These are phyloP conservation scores for Lactarius sp. DNA, from an alignment of 768 basidiomycete species.

Conservation along the genomic window DNA sequence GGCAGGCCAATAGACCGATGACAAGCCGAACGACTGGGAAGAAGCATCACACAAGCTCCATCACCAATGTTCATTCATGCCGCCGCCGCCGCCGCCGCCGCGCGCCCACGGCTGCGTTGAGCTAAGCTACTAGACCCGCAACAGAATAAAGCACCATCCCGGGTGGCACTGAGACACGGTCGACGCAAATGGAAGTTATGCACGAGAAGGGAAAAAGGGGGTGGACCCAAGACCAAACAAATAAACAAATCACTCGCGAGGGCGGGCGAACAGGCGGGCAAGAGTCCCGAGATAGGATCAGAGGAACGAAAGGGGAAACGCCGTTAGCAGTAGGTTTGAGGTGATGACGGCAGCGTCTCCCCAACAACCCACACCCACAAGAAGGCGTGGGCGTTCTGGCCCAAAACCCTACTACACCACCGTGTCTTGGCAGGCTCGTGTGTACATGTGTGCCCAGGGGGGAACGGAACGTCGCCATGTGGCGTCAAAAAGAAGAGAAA, in stretches of 20 bases:
- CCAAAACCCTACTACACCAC: slow-evolving; percentile 8
- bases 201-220: background rate
- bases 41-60: slow-evolving; percentile 10
- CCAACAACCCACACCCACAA: background rate
- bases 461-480: background rate
- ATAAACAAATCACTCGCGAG: background rate
- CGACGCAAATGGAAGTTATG: slow-evolving; percentile 9
- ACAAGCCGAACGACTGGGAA: background rate
- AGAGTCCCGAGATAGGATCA: slow-evolving; percentile 2
- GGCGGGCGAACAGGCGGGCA: background rate
- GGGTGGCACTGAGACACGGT: background rate
- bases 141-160: background rate
- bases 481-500: background rate
- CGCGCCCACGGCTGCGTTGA: background rate
- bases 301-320: slow-evolving; percentile 14
- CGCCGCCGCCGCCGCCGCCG: background rate
- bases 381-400: background rate
- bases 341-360: slow-evolving; percentile 13
- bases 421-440: background rate
- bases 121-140: background rate
- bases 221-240: background rate
- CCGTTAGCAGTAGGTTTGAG: background rate
- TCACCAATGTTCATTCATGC: background rate
- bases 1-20: slow-evolving; percentile 4
- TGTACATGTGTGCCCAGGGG: background rate